A percentile compares a stretch with the other conserved stretches of the same genome.
Conservation (phyloP, 2,329 filamentous ascomycete species). For the Bipolaris oryzae region DNA sequence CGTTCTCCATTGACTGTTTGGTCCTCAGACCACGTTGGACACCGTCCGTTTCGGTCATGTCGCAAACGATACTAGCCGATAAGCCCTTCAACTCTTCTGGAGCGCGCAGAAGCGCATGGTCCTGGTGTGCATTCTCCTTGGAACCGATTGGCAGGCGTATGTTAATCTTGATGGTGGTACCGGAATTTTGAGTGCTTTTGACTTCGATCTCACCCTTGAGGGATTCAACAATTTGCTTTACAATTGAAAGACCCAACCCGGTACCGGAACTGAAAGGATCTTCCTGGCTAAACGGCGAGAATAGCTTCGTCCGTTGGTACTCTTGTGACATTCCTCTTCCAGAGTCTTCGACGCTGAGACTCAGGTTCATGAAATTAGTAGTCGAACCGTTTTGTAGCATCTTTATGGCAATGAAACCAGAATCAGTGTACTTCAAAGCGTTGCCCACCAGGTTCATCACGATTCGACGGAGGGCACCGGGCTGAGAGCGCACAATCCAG, state of each 20-base stretch:
- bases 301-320: slow-evolving; percentile 40
- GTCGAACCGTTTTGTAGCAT: slow-evolving; percentile 26
- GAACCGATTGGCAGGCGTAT: slow-evolving; percentile 29
- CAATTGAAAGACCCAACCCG: slow-evolving; percentile 45
- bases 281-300: slow-evolving; percentile 46
- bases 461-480: slow-evolving; percentile 41
- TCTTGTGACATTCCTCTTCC: slow-evolving; percentile 46
- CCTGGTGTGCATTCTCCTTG: slow-evolving; percentile 17
- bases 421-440: slow-evolving; percentile 44
- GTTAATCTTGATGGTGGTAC: slow-evolving; percentile 36
- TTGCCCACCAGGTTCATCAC: slow-evolving; percentile 48
- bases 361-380: slow-evolving; percentile 26
- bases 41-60: slow-evolving; percentile 26
- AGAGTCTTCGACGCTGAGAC: slow-evolving; percentile 47
- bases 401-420: slow-evolving; percentile 38
- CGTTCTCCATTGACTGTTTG: slow-evolving; percentile 33
- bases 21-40: slow-evolving; percentile 33
- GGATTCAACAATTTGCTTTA: slow-evolving; percentile 44
- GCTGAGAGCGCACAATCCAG: slow-evolving; percentile 40
- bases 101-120: slow-evolving; percentile 19
- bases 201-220: slow-evolving; percentile 42
- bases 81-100: slow-evolving; percentile 26
- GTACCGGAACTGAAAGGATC: slow-evolving; percentile 43
- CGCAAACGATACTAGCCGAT: slow-evolving; percentile 31
- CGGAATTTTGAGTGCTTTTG: slow-evolving; percentile 33